A percentile compares a stretch with the other conserved stretches of the same genome.
Conservation (phyloP, 495 filamentous ascomycete genomes). For the Penicillium paradoxum region DNA sequence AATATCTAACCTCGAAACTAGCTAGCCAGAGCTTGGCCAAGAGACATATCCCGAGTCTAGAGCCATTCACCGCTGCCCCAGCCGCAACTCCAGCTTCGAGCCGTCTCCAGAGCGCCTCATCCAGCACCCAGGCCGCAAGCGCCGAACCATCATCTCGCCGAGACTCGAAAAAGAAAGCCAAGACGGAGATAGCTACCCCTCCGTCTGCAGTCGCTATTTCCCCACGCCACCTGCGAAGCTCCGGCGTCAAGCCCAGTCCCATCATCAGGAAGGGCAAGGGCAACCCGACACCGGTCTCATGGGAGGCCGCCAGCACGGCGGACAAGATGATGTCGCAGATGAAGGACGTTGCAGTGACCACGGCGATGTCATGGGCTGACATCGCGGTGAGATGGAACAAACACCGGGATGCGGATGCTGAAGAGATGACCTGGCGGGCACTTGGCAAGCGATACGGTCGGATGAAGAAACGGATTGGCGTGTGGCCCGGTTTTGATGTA, state of each 20-base stretch:
- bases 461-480: background rate
- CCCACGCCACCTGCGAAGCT: background rate
- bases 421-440: background rate
- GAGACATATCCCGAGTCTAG: background rate
- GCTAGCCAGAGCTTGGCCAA: background rate
- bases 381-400: background rate
- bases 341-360: background rate
- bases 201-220: background rate
- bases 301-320: background rate
- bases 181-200: background rate
- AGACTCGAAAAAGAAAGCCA: background rate
- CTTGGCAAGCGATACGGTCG: background rate
- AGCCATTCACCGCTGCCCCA: background rate
- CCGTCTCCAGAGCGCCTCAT: background rate
- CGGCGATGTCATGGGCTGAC: background rate
- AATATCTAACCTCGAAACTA: background rate
- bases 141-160: background rate
- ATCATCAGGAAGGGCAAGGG: background rate
- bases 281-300: background rate
- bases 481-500: conserved; percentile 1
- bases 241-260: background rate
- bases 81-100: background rate
- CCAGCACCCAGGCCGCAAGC: background rate
- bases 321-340: conserved; percentile 3
- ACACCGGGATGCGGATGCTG: background rate